A percentile compares a stretch with the other conserved stretches of the same genome.
Evolutionary conservation across 2,329 filamentous ascomycete genomes (phyloP).

Genomic region (Exophiala viscosa): DNA sequence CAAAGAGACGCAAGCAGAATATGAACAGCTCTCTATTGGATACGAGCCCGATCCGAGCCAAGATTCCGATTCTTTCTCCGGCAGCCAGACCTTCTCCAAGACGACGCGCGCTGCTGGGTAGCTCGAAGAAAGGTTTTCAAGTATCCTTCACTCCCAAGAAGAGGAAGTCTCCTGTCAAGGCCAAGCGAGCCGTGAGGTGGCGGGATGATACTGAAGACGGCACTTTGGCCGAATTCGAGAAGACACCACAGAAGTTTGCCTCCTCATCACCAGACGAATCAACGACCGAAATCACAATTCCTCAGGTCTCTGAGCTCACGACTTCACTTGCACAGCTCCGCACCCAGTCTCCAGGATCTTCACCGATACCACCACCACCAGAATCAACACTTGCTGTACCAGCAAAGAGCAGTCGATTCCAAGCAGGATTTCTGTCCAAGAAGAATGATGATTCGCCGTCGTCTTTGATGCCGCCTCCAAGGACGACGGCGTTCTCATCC

Average conservation of each 20-base stretch:
- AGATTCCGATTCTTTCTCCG: slow-evolving; percentile 34
- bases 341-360: slow-evolving; percentile 47
- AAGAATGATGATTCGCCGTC: slow-evolving; percentile 61
- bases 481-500: slow-evolving; percentile 54
- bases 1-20: slow-evolving; percentile 61
- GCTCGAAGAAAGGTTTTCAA: slow-evolving; percentile 64
- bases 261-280: slow-evolving; percentile 41
- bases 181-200: slow-evolving; percentile 82
- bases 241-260: slow-evolving; percentile 69
- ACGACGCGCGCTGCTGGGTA: slow-evolving; percentile 62
- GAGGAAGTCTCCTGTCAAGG: slow-evolving; percentile 60
- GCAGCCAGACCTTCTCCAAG: slow-evolving; percentile 77
- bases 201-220: slow-evolving; percentile 85
- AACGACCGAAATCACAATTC: slow-evolving; percentile 51
- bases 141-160: slow-evolving; percentile 74
- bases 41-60: slow-evolving; percentile 47
- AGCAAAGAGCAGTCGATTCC: slow-evolving; percentile 72
- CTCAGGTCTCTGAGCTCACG: slow-evolving; percentile 53
- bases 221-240: slow-evolving; percentile 82
- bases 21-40: slow-evolving; percentile 38
- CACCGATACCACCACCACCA: slow-evolving; percentile 55
- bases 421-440: slow-evolving; percentile 79
- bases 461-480: slow-evolving; percentile 46
- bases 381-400: slow-evolving; percentile 57
- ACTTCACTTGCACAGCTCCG: slow-evolving; percentile 31